Evolutionary conservation across 371 early-diverging fungal genomes (phyloP).

Genomic region (Mortierella sp.): DNA sequence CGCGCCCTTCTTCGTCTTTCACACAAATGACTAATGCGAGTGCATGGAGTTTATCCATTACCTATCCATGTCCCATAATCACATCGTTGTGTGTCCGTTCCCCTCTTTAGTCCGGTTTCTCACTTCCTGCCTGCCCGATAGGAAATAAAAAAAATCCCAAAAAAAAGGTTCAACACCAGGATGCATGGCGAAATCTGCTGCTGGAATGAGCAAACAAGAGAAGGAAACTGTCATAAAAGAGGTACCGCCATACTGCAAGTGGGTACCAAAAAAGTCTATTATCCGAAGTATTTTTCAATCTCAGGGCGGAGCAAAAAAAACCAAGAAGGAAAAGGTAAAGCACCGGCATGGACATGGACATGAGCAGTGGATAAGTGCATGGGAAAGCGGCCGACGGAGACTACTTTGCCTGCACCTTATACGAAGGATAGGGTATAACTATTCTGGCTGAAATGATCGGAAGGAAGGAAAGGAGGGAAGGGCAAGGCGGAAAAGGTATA

Average conservation of each 20-base stretch:
- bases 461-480: background rate
- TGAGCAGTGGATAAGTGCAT: background rate
- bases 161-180: background rate
- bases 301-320: constrained; percentile 1
- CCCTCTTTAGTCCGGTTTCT: background rate
- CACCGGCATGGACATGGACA: background rate
- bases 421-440: background rate
- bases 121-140: background rate
- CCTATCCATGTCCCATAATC: background rate
- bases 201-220: background rate
- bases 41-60: background rate
- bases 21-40: background rate
- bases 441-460: too few relatives aligned
- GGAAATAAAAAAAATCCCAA: too few relatives aligned
- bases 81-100: background rate
- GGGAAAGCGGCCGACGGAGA: background rate
- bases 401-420: background rate
- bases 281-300: background rate
- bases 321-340: too few relatives aligned
- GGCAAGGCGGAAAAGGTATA: background rate
- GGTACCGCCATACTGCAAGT: background rate
- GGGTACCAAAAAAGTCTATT: background rate
- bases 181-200: constrained; percentile 6
- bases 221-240: background rate
- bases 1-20: background rate